phyloP scores from a whole-genome alignment of 2,329 filamentous ascomycete species.

The Aspergillus neotritici region DNA sequence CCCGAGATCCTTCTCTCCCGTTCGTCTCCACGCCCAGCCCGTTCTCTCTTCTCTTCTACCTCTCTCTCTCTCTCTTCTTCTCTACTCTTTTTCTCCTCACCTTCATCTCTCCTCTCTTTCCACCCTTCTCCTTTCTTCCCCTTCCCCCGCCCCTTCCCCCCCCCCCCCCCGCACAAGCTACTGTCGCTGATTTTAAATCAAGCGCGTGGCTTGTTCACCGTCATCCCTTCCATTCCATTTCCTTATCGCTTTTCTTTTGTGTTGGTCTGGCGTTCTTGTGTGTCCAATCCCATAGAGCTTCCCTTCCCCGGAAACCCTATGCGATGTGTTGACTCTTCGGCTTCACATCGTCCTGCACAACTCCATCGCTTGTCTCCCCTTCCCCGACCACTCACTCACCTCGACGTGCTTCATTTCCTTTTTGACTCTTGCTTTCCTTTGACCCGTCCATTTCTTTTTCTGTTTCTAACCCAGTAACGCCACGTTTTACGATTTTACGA shows the following conservation, averaged over 20 bases:
- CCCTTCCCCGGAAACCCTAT: slow-evolving; percentile 7
- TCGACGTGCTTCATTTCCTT: slow-evolving; percentile 17
- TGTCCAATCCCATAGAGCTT: slow-evolving; percentile 13
- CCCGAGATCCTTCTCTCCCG: slow-evolving; percentile 6
- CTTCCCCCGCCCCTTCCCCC: slow-evolving; percentile 4
- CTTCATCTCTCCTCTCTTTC: slow-evolving; percentile 12
- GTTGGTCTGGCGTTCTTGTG: slow-evolving; percentile 25
- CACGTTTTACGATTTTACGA: slow-evolving; percentile 18
- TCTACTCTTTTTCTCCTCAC: slow-evolving; percentile 11
- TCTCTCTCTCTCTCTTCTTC: slow-evolving; percentile 12
- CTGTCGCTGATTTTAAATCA: slow-evolving; percentile 10
- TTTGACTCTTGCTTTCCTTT: slow-evolving; percentile 11
- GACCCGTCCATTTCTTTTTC: slow-evolving; percentile 8
- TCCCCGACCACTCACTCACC: slow-evolving; percentile 19
- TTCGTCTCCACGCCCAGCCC: slow-evolving; percentile 12
- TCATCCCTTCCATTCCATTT: slow-evolving; percentile 13
- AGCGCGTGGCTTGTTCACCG: slow-evolving; percentile 18
- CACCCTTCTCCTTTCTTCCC: slow-evolving; percentile 5
- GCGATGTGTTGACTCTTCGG: slow-evolving; percentile 15
- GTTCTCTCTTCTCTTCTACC: slow-evolving; percentile 9
- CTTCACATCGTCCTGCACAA: slow-evolving; percentile 17
- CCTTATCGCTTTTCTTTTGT: slow-evolving; percentile 19
- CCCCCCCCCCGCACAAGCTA: not conserved
- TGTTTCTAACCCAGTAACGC: slow-evolving; percentile 3
- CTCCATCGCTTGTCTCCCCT: slow-evolving; percentile 15